Base-by-base conservation (phyloP, 305 asterid genomes). In the Coffea humblotiana region DNA sequence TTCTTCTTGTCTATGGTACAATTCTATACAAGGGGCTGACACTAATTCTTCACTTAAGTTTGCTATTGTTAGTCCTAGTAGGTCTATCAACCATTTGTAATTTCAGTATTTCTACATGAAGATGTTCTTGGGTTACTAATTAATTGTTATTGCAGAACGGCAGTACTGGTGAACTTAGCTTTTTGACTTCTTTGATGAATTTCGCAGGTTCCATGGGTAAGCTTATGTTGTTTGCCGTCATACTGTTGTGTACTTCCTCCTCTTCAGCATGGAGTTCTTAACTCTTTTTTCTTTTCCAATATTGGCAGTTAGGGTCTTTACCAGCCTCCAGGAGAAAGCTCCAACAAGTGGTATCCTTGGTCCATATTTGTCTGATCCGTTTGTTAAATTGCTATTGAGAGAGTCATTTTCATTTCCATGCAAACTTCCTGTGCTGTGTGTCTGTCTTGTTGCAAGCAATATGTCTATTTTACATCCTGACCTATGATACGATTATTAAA, bases 121-220 rank as follows among this genome's bases (percentile, higher is more conserved):
- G 54, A 23, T 14, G 15, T 66, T 61, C 43, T 77, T 45, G 18
- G 10, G 73, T 37, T 52, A 43, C 72, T 76, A 43, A 69, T 71
- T 69, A 23, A 51, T 40, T 82, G 56, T 82, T 74, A 79, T 85
- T 74, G 88, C 97, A 96, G 98, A 95, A 90, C 82, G 92, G 92
- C 83, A 90, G 98, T 79, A 96, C 97, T 0, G 98, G 99, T 80
- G 97, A 96, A 89, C 97, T 96, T 79, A 96, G 99, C 90, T 91
- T 92, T 77, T 83, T 96, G 83, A 96, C 99, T 35, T 94, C 93
- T 47, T 86, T 94, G 15, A 96, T 96, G 99, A 96, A 96, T 87
- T 94, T 86, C 52, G 94, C 72, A 25, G 99, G 99, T 79, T 96
- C 98, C 61, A 85, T 86, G 88, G 99, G 99, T 96, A 90, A 86